A percentile compares a stretch with the other conserved stretches of the same genome.
Conservation (phyloP, 768 basidiomycete genomes). For the Trametes gibbosa region DNA sequence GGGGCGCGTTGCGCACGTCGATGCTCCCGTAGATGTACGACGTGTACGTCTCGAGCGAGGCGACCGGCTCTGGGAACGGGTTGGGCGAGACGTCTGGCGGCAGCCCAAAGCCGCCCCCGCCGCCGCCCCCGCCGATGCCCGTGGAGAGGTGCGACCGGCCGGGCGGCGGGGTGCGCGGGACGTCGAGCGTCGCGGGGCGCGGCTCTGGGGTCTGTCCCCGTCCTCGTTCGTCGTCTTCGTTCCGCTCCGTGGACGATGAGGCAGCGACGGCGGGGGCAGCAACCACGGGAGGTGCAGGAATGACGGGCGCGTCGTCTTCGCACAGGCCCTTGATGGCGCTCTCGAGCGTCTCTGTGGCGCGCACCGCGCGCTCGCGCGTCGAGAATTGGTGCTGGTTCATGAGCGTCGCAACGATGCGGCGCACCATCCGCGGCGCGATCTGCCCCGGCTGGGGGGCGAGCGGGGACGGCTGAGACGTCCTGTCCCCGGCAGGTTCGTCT, state of each 20-base stretch:
- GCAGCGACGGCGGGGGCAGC: conserved; percentile 2
- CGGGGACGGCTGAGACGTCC: conserved; percentile 35
- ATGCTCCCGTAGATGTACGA: conserved; percentile 59
- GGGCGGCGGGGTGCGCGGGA: conserved; percentile 52
- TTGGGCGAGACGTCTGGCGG: conserved; percentile 57
- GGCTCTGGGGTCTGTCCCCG: conserved; percentile 25
- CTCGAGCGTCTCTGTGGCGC: conserved; percentile 72
- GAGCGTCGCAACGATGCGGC: conserved; percentile 67
- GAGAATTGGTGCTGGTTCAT: conserved; percentile 79
- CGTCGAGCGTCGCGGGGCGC: conserved; percentile 32
- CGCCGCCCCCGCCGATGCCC: conserved; percentile 29
- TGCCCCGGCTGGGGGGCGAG: conserved; percentile 56
- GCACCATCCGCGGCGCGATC: conserved; percentile 63
- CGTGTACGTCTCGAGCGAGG: conserved; percentile 59
- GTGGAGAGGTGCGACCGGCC: conserved; percentile 16
- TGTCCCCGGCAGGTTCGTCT: background rate
- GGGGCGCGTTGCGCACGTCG: conserved; percentile 46
- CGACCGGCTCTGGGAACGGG: conserved; percentile 63
- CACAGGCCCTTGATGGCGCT: conserved; percentile 67
- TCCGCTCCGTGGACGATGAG: background rate
- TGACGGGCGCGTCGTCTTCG: conserved; percentile 47
- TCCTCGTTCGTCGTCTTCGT: background rate
- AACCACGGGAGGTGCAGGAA: conserved; percentile 3
- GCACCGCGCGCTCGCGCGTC: conserved; percentile 56
- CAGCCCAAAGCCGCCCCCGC: too few relatives aligned